A percentile compares a stretch with the other conserved stretches of the same genome.
Conservation (phyloP, 2,329 filamentous ascomycete species). For the Davidsoniella australis region DNA sequence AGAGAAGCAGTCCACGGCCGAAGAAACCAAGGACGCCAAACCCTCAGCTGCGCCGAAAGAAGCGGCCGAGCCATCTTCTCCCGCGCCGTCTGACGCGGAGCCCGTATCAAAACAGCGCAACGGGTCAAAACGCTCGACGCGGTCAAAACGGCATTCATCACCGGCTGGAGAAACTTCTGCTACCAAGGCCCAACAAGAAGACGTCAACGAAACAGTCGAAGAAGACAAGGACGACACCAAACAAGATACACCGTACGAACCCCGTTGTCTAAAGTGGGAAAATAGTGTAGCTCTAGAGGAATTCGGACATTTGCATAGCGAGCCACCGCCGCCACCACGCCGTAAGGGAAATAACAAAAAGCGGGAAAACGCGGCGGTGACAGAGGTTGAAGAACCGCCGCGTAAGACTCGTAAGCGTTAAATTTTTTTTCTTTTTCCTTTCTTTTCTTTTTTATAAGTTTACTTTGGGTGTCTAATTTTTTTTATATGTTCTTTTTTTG, state of each 20-base stretch:
- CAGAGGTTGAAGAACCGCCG: slow-evolving; percentile 15
- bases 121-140: slow-evolving; percentile 5
- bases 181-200: not conserved
- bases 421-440: not conserved
- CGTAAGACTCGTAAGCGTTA: slow-evolving; percentile 16
- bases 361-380: slow-evolving; percentile 24
- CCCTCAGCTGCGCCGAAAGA: slow-evolving; percentile 13
- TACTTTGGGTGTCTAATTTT: not conserved
- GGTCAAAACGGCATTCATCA: not conserved
- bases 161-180: not conserved
- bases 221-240: slow-evolving; percentile 19
- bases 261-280: slow-evolving; percentile 35
- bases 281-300: slow-evolving; percentile 41
- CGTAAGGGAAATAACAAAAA: slow-evolving; percentile 33
- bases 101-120: slow-evolving; percentile 1
- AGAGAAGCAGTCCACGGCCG: not conserved
- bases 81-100: not conserved
- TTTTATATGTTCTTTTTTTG: slow-evolving; percentile 1
- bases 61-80: slow-evolving; percentile 14
- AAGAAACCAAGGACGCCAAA: not conserved
- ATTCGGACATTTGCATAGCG: slow-evolving; percentile 38
- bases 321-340: slow-evolving; percentile 29
- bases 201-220: not conserved
- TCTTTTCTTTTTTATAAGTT: slow-evolving; percentile 5
- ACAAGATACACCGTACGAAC: slow-evolving; percentile 23